A percentile compares a stretch with the other conserved stretches of the same genome.
Conservation (phyloP, 2,329 filamentous ascomycete genomes). For the Sporothrix mexicana region DNA sequence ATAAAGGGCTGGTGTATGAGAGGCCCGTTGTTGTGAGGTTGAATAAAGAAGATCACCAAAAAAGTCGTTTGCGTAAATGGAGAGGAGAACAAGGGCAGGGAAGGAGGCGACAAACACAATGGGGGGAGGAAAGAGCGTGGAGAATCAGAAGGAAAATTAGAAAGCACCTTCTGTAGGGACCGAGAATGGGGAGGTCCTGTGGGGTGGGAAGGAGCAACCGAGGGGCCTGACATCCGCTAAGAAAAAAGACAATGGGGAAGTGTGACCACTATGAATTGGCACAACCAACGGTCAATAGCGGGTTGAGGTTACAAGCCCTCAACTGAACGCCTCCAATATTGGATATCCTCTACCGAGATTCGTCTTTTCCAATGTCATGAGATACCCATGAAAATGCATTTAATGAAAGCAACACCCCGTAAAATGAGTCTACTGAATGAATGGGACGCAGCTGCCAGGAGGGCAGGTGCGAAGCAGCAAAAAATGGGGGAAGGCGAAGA, state of each 20-base stretch:
- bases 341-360: constrained; percentile 11
- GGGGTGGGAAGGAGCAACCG: constrained; percentile 27
- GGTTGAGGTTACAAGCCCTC: too few species aligned
- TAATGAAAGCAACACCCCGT: not conserved
- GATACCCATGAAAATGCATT: not conserved
- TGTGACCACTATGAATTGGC: constrained; percentile 19
- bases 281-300: not conserved
- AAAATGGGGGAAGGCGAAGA: constrained; percentile 4
- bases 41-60: constrained; percentile 21
- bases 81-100: constrained; percentile 7
- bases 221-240: constrained; percentile 25
- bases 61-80: constrained; percentile 22
- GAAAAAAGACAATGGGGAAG: constrained; percentile 25
- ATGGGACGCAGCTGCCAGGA: not conserved
- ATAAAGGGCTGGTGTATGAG: not conserved
- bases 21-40: not conserved
- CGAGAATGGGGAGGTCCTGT: not conserved
- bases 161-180: constrained; percentile 13
- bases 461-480: constrained; percentile 14
- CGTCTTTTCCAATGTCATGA: not conserved
- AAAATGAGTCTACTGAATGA: not conserved
- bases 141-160: constrained; percentile 32
- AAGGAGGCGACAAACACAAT: constrained; percentile 14
- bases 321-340: constrained; percentile 3
- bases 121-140: constrained; percentile 10